phyloP scores from a whole-genome alignment of 345 rosid species.

The Populus euphratica region DNA sequence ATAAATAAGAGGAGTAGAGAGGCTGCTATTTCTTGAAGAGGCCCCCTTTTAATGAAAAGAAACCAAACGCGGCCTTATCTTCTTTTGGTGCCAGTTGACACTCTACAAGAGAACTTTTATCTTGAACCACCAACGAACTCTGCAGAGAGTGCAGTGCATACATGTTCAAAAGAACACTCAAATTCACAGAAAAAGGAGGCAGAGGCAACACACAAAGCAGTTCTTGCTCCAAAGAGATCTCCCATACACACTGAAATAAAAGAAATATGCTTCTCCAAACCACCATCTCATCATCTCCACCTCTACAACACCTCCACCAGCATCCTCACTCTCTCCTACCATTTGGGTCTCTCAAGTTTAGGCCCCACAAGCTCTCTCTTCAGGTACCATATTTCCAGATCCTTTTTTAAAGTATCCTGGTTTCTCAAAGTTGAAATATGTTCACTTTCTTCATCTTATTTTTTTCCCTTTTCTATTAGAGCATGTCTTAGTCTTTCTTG shows the following conservation, averaged over 20 bases:
- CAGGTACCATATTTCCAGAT: constrained; percentile 33
- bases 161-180: neutral
- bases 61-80: constrained; percentile 14
- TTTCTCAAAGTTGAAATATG: neutral
- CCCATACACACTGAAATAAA: neutral
- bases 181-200: neutral
- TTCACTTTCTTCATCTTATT: neutral
- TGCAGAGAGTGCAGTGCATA: neutral
- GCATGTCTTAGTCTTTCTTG: neutral
- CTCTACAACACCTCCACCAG: constrained; percentile 25
- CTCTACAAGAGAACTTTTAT: neutral
- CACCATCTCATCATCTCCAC: constrained; percentile 29
- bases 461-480: neutral
- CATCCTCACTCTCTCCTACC: constrained; percentile 23
- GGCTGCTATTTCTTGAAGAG: neutral
- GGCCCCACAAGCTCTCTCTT: constrained; percentile 29
- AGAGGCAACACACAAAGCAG: neutral
- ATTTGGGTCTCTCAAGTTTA: constrained; percentile 26
- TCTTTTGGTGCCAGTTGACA: too few relatives aligned
- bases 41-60: neutral
- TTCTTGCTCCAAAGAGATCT: constrained; percentile 12
- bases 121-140: constrained; percentile 17
- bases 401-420: neutral
- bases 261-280: constrained; percentile 54
- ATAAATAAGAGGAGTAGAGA: neutral